These are phyloP conservation scores for Acanthamoeba sp. DNA, from an alignment of 208 protist species.

Conservation along the genomic window DNA sequence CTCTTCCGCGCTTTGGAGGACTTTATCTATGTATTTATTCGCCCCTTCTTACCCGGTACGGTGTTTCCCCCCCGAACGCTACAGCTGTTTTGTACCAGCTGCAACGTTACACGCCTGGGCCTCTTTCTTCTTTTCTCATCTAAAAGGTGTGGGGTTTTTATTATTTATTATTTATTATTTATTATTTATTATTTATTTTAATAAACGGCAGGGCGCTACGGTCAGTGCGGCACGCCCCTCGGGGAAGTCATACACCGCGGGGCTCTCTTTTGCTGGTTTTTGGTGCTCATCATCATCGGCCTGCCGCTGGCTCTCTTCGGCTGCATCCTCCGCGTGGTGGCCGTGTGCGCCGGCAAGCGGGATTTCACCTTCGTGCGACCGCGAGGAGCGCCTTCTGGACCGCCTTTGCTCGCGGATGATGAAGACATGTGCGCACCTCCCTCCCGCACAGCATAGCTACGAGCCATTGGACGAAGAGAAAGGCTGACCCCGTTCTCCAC, in stretches of 20 bases:
- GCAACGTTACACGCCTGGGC: no score
- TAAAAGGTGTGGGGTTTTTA: no score
- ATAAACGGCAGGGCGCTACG: background rate
- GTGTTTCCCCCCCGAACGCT: no score
- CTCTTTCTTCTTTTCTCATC: no score
- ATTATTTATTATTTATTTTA: no score
- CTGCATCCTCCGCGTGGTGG: background rate
- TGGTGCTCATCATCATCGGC: constrained; percentile 22
- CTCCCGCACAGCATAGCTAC: background rate
- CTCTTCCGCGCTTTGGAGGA: constrained; percentile 14
- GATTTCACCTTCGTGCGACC: constrained; percentile 36
- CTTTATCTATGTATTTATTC: constrained; percentile 20
- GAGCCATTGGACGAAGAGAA: background rate
- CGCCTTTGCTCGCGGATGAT: background rate
- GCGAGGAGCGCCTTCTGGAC: background rate
- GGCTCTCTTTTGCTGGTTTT: background rate
- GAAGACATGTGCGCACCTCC: constrained; percentile 2
- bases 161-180: no score
- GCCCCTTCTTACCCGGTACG: background rate
- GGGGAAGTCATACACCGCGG: background rate
- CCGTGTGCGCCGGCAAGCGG: background rate
- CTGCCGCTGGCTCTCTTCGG: background rate
- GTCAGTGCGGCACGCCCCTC: background rate
- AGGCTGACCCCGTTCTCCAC: background rate
- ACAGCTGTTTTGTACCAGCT: no score